Conservation (phyloP, 1,284 basidiomycete species). For the Pseudozyma thailandica region DNA sequence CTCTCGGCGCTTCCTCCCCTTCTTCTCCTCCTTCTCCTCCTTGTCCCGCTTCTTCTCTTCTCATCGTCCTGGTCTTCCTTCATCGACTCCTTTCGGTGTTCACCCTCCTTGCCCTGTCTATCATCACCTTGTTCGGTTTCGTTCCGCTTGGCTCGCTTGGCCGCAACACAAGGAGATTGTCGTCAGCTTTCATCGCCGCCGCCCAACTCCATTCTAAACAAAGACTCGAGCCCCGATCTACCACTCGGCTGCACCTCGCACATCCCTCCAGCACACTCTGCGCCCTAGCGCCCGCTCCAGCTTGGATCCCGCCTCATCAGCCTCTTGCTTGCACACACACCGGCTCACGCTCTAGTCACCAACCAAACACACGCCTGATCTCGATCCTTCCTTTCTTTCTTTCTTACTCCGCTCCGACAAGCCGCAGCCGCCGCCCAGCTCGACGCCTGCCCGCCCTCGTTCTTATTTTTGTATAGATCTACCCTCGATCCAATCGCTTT, state of each 20-base stretch:
- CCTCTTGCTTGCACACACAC: no score
- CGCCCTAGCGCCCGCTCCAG: constrained; percentile 6
- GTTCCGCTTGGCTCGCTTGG: not conserved
- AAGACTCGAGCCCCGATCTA: no score
- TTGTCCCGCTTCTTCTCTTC: not conserved
- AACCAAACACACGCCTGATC: not conserved
- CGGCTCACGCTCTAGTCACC: no score
- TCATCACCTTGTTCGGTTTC: not conserved
- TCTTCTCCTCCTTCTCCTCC: not conserved
- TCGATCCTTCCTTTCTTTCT: not conserved
- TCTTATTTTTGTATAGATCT: not conserved
- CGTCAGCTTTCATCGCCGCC: no score
- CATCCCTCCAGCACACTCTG: constrained; percentile 1
- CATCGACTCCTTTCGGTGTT: not conserved
- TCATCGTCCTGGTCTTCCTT: not conserved
- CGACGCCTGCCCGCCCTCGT: not conserved
- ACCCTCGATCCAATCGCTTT: not conserved
- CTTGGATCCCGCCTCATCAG: constrained; percentile 2
- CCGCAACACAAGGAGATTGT: not conserved
- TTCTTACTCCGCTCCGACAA: constrained; percentile 4
- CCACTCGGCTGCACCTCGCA: constrained; percentile 9
- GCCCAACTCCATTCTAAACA: no score
- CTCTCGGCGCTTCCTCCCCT: not conserved
- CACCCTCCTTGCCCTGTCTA: not conserved
- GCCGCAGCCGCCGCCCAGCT: not conserved